Evolutionary conservation across 768 basidiomycete species (phyloP), one percentile per base, ranked within the genome.

Genomic region (Hygrocybe coccinea): DNA sequence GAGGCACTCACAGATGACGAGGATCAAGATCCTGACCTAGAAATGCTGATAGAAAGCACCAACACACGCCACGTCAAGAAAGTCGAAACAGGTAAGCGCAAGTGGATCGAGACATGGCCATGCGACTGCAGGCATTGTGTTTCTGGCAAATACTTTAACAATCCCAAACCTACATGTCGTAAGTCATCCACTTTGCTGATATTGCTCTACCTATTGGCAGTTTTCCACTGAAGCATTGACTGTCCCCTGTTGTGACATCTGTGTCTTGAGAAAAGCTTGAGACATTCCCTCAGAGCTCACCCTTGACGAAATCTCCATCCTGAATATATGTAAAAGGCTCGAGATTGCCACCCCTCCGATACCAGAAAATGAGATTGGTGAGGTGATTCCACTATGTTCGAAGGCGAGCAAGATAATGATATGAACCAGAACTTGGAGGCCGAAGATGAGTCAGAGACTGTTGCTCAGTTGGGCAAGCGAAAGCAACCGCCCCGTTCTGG

Each of bases 81-180:
- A 19, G 66, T 74, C 1, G 71, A 76, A 33, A 58, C 61, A 2
- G 55, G 51, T 7, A 45, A 74, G 50, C 60, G 68, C 1, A 51
- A 51, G 25, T 74, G 67, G 63, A 68, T 74, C 21, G 60, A 62
- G 19, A 59, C 64, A 0, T 39, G 33, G n/a, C 39, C 25, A 0
- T 75, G 7, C 5, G 21, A 46, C n/a, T 46, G 72, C 56, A 64
- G 71, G 1, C 59, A 67, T 2, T 62, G 66, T 11, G 46, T 73
- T 1, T 24, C 64, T 0, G 65, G 73, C 56, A 43, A 56, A 41
- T 69, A 71, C 48, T 76, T 73, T 50, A 36, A 62, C 12, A 74
- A 72, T 55, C 71, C 67, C 9, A 56, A 59, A 1, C 33, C 46
- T 2, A 50, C 52, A 14, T 24, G 55, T 59, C 22, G 70, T 73